Evolutionary conservation across 768 basidiomycete species (phyloP).

Genomic region (Suillus subalutaceus): DNA sequence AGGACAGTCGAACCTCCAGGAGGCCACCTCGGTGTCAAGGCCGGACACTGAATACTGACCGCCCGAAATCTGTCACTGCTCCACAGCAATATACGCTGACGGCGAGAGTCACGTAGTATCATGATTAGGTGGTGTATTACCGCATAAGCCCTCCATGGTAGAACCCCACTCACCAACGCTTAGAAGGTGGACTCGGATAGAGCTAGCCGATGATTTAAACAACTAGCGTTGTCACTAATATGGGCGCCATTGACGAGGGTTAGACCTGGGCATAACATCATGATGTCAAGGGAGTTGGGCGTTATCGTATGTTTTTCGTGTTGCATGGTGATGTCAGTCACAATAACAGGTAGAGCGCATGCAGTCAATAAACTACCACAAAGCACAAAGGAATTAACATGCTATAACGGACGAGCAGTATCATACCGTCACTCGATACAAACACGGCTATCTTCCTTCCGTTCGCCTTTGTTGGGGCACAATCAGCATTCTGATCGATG

Average conservation of each 20-base stretch:
- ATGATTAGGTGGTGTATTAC: too few relatives aligned
- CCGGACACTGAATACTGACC: background rate
- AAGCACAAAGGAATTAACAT: background rate
- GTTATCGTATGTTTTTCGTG: background rate
- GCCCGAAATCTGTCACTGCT: background rate
- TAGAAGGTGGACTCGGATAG: too few relatives aligned
- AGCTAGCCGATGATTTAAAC: background rate
- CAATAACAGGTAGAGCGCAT: too few relatives aligned
- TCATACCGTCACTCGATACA: background rate
- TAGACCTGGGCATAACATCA: background rate
- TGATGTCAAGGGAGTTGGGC: background rate
- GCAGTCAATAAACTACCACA: background rate
- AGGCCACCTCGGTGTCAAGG: background rate
- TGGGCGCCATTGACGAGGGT: background rate
- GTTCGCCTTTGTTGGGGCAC: background rate
- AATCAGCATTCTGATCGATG: background rate
- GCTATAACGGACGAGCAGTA: too few relatives aligned
- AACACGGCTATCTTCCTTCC: background rate
- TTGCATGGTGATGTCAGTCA: background rate
- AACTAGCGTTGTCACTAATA: too few relatives aligned
- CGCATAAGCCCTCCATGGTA: background rate
- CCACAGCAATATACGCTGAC: background rate
- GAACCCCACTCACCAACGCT: too few relatives aligned
- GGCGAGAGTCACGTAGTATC: background rate
- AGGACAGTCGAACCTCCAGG: background rate